phyloP scores from a whole-genome alignment of 2,329 filamentous ascomycete genomes.

The Fusarium sp. region DNA sequence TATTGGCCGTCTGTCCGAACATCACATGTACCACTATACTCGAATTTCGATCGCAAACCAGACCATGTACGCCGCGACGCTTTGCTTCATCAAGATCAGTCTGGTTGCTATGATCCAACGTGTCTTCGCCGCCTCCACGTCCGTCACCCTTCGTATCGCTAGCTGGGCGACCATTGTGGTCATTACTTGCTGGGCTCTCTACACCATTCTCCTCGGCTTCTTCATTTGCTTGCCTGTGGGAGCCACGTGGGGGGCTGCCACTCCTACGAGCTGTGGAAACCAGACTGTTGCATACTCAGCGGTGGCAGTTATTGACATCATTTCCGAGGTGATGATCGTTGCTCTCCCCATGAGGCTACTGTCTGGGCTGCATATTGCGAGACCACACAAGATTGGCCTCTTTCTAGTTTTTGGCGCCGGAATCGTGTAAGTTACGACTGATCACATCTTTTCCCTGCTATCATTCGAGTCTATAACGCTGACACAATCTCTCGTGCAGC shows the following conservation, averaged over 20 bases:
- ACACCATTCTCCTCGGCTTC: not conserved
- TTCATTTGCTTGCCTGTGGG: not conserved
- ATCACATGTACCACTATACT: not conserved
- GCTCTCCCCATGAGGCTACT: not conserved
- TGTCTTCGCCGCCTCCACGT: conserved; percentile 14
- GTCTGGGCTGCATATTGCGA: not conserved
- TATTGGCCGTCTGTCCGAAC: not conserved
- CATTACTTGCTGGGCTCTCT: not conserved
- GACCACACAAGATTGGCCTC: not conserved
- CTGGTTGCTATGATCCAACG: conserved; percentile 24
- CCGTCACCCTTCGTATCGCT: not conserved
- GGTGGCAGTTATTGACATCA: not conserved
- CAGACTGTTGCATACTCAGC: not conserved
- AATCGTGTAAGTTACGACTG: not conserved
- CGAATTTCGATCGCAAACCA: conserved; percentile 18
- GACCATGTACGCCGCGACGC: conserved; percentile 16
- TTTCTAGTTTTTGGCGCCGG: not conserved
- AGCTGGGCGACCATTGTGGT: conserved; percentile 1
- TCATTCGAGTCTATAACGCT: not conserved
- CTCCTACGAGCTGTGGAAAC: not conserved
- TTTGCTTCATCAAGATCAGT: conserved; percentile 24
- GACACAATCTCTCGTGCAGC: not conserved
- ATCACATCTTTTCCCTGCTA: not conserved
- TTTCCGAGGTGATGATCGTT: conserved; percentile 1
- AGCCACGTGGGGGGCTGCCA: not conserved